These are phyloP conservation scores for Lachancea cidri DNA, from an alignment of 805 yeast genomes.

Conservation along the genomic window DNA sequence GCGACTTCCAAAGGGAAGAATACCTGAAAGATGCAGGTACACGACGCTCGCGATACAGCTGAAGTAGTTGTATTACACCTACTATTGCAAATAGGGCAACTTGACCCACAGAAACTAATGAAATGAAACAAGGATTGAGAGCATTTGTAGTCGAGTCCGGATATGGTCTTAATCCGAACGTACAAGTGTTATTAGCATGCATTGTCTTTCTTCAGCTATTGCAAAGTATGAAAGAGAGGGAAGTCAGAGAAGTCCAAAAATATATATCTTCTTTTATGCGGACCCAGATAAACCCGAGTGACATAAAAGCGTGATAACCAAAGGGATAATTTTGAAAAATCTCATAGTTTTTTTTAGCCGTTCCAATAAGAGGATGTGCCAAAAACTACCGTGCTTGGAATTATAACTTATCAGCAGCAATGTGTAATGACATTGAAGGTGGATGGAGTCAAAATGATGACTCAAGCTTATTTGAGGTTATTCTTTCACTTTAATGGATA, in stretches of 20 bases:
- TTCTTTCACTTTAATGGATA: no score
- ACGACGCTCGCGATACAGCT: slow-evolving; percentile 13
- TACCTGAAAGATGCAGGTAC: slow-evolving; percentile 17
- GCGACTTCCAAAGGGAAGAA: slow-evolving; percentile 6
- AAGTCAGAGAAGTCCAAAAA: neutral
- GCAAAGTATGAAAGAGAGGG: neutral
- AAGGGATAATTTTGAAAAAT: neutral
- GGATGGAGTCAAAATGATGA: no score
- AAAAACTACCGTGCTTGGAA: no score
- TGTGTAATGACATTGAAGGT: no score
- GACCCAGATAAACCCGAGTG: neutral
- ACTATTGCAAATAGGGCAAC: slow-evolving; percentile 17
- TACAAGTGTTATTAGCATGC: neutral
- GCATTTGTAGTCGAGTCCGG: slow-evolving; percentile 32
- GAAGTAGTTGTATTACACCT: slow-evolving; percentile 22
- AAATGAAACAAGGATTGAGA: slow-evolving; percentile 33
- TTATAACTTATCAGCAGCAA: no score
- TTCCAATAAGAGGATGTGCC: neutral
- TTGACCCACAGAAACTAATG: slow-evolving; percentile 14
- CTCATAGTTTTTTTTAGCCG: neutral
- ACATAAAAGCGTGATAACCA: neutral
- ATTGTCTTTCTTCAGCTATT: neutral
- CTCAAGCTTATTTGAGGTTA: no score
- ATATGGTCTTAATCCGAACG: slow-evolving; percentile 22
- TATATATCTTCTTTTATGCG: neutral